Conservation (phyloP, 2,329 filamentous ascomycete genomes). For the Botrytis fabae region DNA sequence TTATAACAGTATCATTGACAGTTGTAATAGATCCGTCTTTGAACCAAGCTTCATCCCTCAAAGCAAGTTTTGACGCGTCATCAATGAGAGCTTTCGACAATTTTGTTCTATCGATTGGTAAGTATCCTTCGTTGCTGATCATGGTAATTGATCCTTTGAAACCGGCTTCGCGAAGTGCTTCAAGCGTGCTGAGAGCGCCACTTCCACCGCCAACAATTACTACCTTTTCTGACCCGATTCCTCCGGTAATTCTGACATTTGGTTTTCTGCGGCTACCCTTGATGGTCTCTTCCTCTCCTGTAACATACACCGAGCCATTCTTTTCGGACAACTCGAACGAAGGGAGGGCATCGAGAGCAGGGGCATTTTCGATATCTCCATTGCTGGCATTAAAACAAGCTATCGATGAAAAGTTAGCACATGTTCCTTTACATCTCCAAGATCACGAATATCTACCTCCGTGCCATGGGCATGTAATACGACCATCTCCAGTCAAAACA, state of each 20-base stretch:
- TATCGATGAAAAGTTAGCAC: conserved; percentile 40
- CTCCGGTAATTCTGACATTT: conserved; percentile 67
- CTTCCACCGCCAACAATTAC: conserved; percentile 89
- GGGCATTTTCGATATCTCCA: conserved; percentile 93
- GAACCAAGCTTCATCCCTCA: conserved; percentile 77
- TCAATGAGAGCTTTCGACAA: conserved; percentile 89
- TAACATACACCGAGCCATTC: conserved; percentile 81
- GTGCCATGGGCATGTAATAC: conserved; percentile 94
- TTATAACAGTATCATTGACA: conserved; percentile 64
- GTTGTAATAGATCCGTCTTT: conserved; percentile 59
- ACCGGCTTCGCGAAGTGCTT: conserved; percentile 78
- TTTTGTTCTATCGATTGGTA: conserved; percentile 91
- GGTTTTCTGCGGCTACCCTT: conserved; percentile 74
- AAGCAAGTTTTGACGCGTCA: conserved; percentile 75
- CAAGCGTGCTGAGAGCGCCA: conserved; percentile 76
- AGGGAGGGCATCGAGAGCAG: conserved; percentile 81
- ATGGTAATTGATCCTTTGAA: conserved; percentile 79
- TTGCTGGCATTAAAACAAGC: conserved; percentile 90
- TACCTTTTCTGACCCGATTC: conserved; percentile 60
- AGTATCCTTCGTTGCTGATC: conserved; percentile 79
- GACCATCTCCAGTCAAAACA: conserved; percentile 76
- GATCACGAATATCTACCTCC: conserved; percentile 60
- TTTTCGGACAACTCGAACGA: conserved; percentile 80
- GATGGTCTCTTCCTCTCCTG: conserved; percentile 74
- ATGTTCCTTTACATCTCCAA: background rate